Evolutionary conservation across 257 asterid genomes (phyloP).

Genomic region (Henckelia pumila): DNA sequence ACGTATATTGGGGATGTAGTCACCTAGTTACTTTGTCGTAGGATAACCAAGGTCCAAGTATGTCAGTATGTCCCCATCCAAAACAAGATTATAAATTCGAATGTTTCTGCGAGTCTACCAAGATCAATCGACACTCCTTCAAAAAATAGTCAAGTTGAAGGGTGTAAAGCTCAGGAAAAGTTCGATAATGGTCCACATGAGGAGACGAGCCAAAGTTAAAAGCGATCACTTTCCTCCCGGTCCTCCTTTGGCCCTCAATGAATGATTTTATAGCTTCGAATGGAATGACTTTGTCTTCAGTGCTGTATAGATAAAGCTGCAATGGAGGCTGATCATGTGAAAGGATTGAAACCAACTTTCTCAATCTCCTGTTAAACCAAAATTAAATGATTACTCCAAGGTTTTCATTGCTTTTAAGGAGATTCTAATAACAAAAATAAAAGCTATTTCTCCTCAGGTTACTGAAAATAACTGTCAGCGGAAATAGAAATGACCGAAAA

Average conservation of each 20-base stretch:
- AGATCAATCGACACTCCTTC: constrained; percentile 37
- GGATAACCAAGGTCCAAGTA: neutral
- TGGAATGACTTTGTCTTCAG: constrained; percentile 79
- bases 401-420: neutral
- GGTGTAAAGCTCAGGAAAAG: constrained; percentile 52
- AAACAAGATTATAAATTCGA: neutral
- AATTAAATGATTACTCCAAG: constrained; percentile 1
- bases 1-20: no score
- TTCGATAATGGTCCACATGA: constrained; percentile 85
- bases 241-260: constrained; percentile 54
- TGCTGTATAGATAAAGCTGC: constrained; percentile 78
- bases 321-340: constrained; percentile 62
- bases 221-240: constrained; percentile 46
- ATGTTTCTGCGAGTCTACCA: constrained; percentile 25
- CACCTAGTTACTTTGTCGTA: neutral
- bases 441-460: no score
- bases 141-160: constrained; percentile 51
- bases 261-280: constrained; percentile 56
- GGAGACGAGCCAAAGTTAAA: constrained; percentile 74
- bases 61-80: neutral
- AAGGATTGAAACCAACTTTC: constrained; percentile 42
- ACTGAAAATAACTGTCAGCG: neutral
- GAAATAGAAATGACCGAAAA: no score
- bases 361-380: constrained; percentile 55
- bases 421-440: no score